Base-by-base conservation (phyloP, 345 rosid genomes). In the Aurinia saxatilis region DNA sequence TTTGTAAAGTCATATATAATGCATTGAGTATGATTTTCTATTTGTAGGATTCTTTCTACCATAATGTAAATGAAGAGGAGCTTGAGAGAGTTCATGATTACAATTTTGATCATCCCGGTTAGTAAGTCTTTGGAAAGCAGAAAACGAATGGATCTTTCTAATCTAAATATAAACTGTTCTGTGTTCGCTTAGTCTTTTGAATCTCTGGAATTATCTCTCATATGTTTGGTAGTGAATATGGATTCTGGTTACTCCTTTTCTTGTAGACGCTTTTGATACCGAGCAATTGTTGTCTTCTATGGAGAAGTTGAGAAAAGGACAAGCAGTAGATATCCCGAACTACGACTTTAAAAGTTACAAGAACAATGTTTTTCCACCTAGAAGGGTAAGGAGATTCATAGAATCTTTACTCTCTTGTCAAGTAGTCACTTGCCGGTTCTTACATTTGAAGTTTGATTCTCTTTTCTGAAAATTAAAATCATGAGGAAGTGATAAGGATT, bases 101-200 rank as follows among this genome's bases (percentile, higher is more conserved):
- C 82, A 91, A 91, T 82, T 91, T 88, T 79, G 98, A 91, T 56
- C 98, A 88, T 82, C 98, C 96, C 38, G 95, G 98, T 91, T 77
- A 86, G 91, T 64, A 66, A 52, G 10, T 46, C 19, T 57, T 39
- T 59, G 2, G 8, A 16, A 17, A 19, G 2, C 10, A 9, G 23
- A 41, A 27, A 9, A 25, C 41, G 18, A 31, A 40, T 50, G 15
- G 40, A 10, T 36, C 55, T 19, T 34, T 33, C 21, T 19, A 10
- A 8, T 51, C 27, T 16, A 11, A n/a, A 10, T 11, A 12, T 42
- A 6, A 4, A n/a, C 15, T 5, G 15, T 60, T 60, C 8, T 47
- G 25, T 60, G 23, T 47, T 47, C 21, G 5, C 55, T 14, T 48
- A 48, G 46, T 35, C 46, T 60, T 19, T 23, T 61, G 10, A 15